Conservation (phyloP, 352 stramenopile genomes). For the Elongisporangium undulatum region DNA sequence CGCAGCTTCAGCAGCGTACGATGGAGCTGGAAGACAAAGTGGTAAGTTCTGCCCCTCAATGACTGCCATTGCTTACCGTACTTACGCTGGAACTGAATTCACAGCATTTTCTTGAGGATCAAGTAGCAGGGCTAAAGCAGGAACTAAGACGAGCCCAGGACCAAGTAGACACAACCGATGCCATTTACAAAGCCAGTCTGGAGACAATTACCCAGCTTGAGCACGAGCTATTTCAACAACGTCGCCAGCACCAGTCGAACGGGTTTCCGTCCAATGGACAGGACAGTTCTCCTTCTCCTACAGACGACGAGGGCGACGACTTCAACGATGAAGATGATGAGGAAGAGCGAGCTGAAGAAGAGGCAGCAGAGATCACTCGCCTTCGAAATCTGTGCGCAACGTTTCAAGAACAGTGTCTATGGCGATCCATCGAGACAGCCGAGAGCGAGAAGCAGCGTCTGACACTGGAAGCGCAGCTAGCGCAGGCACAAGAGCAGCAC, state of each 20-base stretch:
- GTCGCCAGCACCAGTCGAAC: slow-evolving; percentile 1
- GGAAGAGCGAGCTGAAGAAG: slow-evolving; percentile 28
- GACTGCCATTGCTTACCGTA: slow-evolving; percentile 4
- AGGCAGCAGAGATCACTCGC: neutral
- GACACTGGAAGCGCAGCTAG: neutral
- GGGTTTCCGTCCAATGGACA: neutral
- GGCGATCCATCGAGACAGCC: slow-evolving; percentile 58
- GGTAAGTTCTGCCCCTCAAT: slow-evolving; percentile 12
- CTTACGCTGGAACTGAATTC: neutral
- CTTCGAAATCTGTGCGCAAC: slow-evolving; percentile 32
- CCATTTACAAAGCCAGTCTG: slow-evolving; percentile 65
- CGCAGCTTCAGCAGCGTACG: slow-evolving; percentile 7
- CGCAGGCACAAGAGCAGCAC: slow-evolving; percentile 4
- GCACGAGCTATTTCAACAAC: slow-evolving; percentile 2
- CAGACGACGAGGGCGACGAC: neutral
- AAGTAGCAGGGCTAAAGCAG: slow-evolving; percentile 17
- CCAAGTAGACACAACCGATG: slow-evolving; percentile 38
- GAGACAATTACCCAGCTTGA: slow-evolving; percentile 56
- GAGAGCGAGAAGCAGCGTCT: slow-evolving; percentile 48
- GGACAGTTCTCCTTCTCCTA: neutral
- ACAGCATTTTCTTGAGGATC: slow-evolving; percentile 29
- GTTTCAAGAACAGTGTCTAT: slow-evolving; percentile 81
- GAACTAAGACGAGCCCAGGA: slow-evolving; percentile 34
- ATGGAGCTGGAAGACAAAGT: slow-evolving; percentile 33
- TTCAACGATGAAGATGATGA: slow-evolving; percentile 14